Evolutionary conservation across 345 rosid genomes (phyloP).

Genomic region (Linum lewisii): DNA sequence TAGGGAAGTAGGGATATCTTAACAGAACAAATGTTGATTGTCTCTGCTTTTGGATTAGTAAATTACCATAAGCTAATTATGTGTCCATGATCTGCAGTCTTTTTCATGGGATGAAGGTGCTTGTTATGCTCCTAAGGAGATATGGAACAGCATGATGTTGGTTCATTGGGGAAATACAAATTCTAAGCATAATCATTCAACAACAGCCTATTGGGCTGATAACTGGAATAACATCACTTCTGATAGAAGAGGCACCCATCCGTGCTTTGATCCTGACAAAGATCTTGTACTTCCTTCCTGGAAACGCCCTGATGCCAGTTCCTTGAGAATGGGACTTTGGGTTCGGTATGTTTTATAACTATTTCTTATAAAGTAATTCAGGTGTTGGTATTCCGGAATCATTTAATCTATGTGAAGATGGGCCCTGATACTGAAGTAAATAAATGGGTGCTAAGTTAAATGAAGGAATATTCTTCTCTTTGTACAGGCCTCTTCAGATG

Average conservation of each 20-base stretch:
- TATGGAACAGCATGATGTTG: conserved; percentile 97
- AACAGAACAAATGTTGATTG: not conserved
- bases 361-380: conserved; percentile 1
- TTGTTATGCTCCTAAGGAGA: conserved; percentile 99
- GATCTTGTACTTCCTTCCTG: conserved; percentile 98
- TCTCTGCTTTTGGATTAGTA: not conserved
- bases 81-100: conserved; percentile 45
- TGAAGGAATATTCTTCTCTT: conserved; percentile 1
- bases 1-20: not conserved
- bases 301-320: conserved; percentile 65
- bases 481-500: conserved; percentile 58
- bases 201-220: conserved; percentile 90
- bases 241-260: conserved; percentile 74
- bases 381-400: not conserved
- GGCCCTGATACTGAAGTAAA: not conserved
- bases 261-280: conserved; percentile 88
- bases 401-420: conserved; percentile 2
- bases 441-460: not conserved
- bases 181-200: conserved; percentile 83
- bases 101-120: conserved; percentile 99
- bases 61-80: conserved; percentile 19
- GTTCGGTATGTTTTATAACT: conserved; percentile 32
- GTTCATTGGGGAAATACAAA: conserved; percentile 99
- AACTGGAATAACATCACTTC: conserved; percentile 69
- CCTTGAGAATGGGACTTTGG: conserved; percentile 58